phyloP scores from a whole-genome alignment of 73 alveolate species.

The Paraurostyla sp. region DNA sequence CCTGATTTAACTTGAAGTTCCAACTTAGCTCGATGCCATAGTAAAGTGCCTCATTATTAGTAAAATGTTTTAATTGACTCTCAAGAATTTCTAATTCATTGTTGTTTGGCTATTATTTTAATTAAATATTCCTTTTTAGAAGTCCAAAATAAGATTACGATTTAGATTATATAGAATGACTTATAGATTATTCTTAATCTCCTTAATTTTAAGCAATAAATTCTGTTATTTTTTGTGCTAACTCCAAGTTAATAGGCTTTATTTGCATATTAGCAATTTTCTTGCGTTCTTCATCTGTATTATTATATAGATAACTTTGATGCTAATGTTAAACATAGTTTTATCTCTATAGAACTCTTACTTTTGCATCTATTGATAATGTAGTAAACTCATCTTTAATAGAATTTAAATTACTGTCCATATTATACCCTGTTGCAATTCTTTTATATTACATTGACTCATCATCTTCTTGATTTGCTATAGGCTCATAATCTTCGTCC shows the following conservation, averaged over 20 bases:
- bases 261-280: not conserved
- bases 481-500: not conserved
- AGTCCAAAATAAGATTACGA: not conserved
- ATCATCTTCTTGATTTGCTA: not conserved
- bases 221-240: constrained; percentile 21
- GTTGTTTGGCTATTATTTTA: not conserved
- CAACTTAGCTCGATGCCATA: constrained; percentile 64
- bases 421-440: constrained; percentile 31
- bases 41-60: constrained; percentile 5
- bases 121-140: not conserved
- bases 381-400: constrained; percentile 24
- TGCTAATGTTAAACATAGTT: not conserved
- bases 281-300: not conserved
- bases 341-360: constrained; percentile 23
- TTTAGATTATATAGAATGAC: not conserved
- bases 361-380: constrained; percentile 45
- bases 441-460: not conserved
- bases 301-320: constrained; percentile 10
- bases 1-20: constrained; percentile 66
- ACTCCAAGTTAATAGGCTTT: constrained; percentile 20
- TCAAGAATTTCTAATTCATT: not conserved
- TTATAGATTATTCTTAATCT: not conserved
- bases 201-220: constrained; percentile 34
- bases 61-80: not conserved
- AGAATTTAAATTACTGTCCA: constrained; percentile 52